These are phyloP conservation scores for Trichoderma sp. DNA, from an alignment of 2,329 filamentous ascomycete species.

Conservation along the genomic window DNA sequence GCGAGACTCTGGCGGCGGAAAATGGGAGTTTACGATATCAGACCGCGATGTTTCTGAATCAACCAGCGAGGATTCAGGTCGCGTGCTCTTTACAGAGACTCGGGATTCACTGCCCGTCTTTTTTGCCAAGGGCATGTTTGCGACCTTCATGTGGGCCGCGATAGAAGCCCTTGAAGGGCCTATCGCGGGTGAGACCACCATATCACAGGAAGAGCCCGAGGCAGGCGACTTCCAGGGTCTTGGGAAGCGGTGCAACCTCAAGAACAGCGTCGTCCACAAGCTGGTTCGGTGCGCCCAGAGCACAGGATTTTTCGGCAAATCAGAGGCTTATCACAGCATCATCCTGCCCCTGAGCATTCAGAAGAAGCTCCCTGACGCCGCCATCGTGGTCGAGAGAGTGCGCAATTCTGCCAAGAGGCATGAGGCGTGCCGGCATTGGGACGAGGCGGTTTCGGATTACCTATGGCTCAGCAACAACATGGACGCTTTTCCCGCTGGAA, in stretches of 20 bases:
- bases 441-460: neutral
- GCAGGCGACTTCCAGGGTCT: too few relatives aligned
- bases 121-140: slow-evolving; percentile 37
- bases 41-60: too few relatives aligned
- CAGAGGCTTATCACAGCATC: neutral
- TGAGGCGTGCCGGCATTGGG: neutral
- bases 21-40: too few relatives aligned
- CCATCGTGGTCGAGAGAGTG: neutral
- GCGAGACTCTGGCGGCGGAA: too few relatives aligned
- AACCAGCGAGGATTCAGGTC: too few relatives aligned
- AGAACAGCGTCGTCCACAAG: neutral
- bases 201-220: too few relatives aligned
- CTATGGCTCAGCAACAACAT: neutral
- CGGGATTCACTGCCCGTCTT: slow-evolving; percentile 8
- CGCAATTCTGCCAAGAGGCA: neutral
- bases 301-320: neutral
- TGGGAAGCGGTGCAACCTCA: neutral
- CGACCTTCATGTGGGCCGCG: slow-evolving; percentile 36
- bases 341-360: neutral
- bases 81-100: neutral
- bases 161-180: slow-evolving; percentile 31
- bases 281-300: neutral
- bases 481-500: neutral
- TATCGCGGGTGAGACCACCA: too few relatives aligned
- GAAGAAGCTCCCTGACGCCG: neutral